phyloP scores from a whole-genome alignment of 1,284 basidiomycete species.

The Mycena citricolor region DNA sequence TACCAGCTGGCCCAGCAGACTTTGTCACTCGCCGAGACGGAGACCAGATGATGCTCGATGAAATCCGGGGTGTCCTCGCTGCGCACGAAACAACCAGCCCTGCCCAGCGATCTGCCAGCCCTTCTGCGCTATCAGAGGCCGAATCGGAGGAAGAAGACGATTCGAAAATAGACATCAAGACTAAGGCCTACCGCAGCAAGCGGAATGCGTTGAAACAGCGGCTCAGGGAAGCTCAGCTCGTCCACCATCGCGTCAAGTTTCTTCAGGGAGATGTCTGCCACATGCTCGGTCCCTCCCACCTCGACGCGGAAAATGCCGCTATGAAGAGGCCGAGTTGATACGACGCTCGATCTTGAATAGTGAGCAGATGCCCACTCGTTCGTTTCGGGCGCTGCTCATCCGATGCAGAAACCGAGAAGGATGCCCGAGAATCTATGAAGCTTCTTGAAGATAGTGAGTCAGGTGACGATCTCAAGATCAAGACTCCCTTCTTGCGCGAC shows the following conservation, averaged over 20 bases:
- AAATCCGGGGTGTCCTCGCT: slow-evolving; percentile 47
- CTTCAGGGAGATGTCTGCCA: slow-evolving; percentile 72
- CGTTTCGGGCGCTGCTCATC: not conserved
- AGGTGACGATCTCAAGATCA: slow-evolving; percentile 47
- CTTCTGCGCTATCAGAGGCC: slow-evolving; percentile 15
- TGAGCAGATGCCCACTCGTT: slow-evolving; percentile 31
- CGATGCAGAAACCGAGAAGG: slow-evolving; percentile 56
- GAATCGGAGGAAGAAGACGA: slow-evolving; percentile 38
- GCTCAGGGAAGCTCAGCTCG: slow-evolving; percentile 58
- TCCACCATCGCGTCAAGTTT: slow-evolving; percentile 68
- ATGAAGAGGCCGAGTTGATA: slow-evolving; percentile 63
- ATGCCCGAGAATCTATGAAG: slow-evolving; percentile 57
- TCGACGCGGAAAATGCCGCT: slow-evolving; percentile 57
- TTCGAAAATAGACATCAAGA: too few relatives aligned
- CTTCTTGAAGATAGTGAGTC: slow-evolving; percentile 45
- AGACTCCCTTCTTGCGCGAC: slow-evolving; percentile 50
- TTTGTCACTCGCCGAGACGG: slow-evolving; percentile 55
- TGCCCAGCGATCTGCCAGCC: slow-evolving; percentile 42
- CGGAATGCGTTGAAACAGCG: slow-evolving; percentile 51
- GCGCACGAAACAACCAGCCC: slow-evolving; percentile 54
- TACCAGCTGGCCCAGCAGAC: slow-evolving; percentile 54
- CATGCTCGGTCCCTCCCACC: slow-evolving; percentile 50
- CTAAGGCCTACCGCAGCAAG: slow-evolving; percentile 55
- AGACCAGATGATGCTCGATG: slow-evolving; percentile 50
- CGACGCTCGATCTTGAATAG: slow-evolving; percentile 61